These are phyloP conservation scores for Corylus heterophylla DNA, from an alignment of 306 rosid species.

Conservation along the genomic window DNA sequence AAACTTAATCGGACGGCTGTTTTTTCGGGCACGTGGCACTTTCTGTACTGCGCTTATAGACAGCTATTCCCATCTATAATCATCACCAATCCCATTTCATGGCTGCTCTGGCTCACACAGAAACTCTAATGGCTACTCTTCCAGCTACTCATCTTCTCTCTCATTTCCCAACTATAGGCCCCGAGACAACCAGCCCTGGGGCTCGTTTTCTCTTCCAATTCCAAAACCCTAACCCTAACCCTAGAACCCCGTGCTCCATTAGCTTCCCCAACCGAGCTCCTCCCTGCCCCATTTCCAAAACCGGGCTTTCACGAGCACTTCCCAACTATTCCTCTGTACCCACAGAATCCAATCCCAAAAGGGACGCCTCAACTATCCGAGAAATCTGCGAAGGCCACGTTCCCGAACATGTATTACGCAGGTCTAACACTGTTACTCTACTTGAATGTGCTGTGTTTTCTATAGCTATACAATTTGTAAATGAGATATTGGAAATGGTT, in stretches of 20 bases:
- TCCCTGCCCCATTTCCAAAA: conserved; percentile 18
- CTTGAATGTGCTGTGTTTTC: not conserved
- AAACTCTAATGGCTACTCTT: conserved; percentile 34
- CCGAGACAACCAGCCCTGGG: conserved; percentile 9
- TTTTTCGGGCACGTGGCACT: not conserved
- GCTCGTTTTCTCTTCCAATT: conserved; percentile 22
- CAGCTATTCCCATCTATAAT: not conserved
- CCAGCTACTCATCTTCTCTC: conserved; percentile 34
- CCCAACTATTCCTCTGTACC: conserved; percentile 32
- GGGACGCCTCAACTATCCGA: conserved; percentile 44
- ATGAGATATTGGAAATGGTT: not conserved
- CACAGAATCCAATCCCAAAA: conserved; percentile 15
- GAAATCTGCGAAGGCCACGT: conserved; percentile 56
- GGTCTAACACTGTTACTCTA: conserved; percentile 29
- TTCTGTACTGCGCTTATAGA: not conserved
- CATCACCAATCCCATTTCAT: not conserved
- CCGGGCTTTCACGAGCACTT: conserved; percentile 35
- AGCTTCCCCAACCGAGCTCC: conserved; percentile 10
- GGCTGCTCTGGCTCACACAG: not conserved
- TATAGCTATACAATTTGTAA: not conserved
- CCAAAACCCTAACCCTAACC: conserved; percentile 31
- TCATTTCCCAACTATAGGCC: conserved; percentile 5
- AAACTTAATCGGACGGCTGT: not conserved
- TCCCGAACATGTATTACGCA: conserved; percentile 58
- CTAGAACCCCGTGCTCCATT: conserved; percentile 5